These are phyloP conservation scores for Aschersonia sp. DNA, from an alignment of 2,329 filamentous ascomycete species.

Conservation along the genomic window DNA sequence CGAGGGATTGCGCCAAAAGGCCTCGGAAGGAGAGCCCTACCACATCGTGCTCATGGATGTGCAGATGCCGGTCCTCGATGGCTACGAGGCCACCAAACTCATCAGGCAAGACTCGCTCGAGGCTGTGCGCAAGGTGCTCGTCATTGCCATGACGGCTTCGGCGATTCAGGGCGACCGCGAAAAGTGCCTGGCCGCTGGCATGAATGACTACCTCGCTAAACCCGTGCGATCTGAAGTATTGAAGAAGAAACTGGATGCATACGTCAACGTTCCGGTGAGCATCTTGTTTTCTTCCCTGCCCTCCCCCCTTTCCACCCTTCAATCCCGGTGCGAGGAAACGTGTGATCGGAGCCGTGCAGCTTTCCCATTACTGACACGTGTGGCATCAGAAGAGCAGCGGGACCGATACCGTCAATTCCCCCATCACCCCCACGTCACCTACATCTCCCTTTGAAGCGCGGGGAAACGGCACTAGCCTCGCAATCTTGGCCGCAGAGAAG, in stretches of 20 bases:
- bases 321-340: too few species aligned
- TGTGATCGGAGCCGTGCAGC: not conserved
- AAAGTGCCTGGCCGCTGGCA: conserved; percentile 87
- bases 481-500: conserved; percentile 1
- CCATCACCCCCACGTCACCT: conserved; percentile 5
- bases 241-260: conserved; percentile 61
- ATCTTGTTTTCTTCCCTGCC: not conserved
- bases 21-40: conserved; percentile 60
- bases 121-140: conserved; percentile 65
- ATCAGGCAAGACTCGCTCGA: conserved; percentile 65
- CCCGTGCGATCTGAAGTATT: conserved; percentile 81
- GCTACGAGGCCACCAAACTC: conserved; percentile 78
- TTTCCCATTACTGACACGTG: not conserved
- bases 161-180: conserved; percentile 91
- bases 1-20: conserved; percentile 64
- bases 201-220: conserved; percentile 96
- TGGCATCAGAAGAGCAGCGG: not conserved
- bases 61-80: conserved; percentile 88
- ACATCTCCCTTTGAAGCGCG: conserved; percentile 7
- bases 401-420: conserved; percentile 1
- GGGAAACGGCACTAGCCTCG: conserved; percentile 1
- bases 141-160: conserved; percentile 94
- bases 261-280: conserved; percentile 24
- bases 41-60: conserved; percentile 92
- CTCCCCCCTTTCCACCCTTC: not conserved